Evolutionary conservation across 306 rosid species (phyloP).

Genomic region (Rosa persica): DNA sequence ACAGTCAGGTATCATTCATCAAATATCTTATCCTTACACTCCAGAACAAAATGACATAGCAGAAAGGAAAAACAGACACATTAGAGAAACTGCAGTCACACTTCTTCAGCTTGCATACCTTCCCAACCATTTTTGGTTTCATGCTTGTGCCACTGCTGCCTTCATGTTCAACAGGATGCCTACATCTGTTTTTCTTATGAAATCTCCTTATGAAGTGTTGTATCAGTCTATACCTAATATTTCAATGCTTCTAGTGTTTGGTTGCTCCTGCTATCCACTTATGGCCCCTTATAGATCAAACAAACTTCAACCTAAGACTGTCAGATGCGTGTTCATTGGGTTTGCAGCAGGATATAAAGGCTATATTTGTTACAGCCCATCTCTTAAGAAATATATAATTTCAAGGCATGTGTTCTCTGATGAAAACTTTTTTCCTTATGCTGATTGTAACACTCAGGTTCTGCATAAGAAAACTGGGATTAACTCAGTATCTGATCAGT

Average conservation of each 20-base stretch:
- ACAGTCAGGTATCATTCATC: neutral
- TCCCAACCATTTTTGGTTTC: neutral
- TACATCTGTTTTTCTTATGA: accelerated
- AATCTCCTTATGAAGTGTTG: neutral
- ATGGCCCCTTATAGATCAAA: neutral
- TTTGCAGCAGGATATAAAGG: neutral
- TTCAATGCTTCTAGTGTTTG: neutral
- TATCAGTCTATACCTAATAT: neutral
- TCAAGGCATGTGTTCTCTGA: neutral
- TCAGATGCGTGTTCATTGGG: neutral
- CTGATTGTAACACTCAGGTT: too few relatives aligned
- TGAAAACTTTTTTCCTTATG: neutral
- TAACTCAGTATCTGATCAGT: too few relatives aligned
- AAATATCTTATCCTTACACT: neutral
- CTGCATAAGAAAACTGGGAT: too few relatives aligned
- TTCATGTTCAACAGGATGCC: neutral
- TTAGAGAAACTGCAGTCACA: neutral
- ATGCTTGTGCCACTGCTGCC: neutral
- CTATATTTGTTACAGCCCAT: neutral
- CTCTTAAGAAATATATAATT: neutral
- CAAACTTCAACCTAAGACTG: neutral
- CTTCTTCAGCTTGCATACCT: neutral
- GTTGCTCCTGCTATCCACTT: neutral
- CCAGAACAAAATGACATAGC: neutral
- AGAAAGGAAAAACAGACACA: neutral